A percentile compares a stretch with the other conserved stretches of the same genome.
These are phyloP conservation scores for Leishmania major DNA, from an alignment of 208 protist species.

Conservation along the genomic window DNA sequence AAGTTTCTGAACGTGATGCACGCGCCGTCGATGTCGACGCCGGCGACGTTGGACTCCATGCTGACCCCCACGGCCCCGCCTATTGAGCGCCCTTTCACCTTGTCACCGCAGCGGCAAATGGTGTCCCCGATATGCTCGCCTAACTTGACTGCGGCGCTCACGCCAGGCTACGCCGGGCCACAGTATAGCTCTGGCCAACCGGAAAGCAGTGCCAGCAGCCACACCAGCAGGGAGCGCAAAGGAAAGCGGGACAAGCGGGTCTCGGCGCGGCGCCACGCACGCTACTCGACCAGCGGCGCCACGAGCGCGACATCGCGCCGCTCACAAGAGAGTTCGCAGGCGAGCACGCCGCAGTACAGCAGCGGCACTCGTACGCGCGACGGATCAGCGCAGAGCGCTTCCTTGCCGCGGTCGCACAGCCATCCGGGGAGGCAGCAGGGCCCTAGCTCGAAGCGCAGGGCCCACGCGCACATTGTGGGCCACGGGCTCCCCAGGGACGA, in stretches of 20 bases:
- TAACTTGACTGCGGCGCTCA: neutral
- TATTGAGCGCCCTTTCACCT: neutral
- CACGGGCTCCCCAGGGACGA: constrained; percentile 14
- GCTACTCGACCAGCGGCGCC: neutral
- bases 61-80: neutral
- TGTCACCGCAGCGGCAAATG: neutral
- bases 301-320: neutral
- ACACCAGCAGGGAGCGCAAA: constrained; percentile 18
- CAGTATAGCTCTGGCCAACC: neutral
- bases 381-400: neutral
- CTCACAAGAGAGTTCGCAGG: constrained; percentile 5
- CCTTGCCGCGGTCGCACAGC: constrained; percentile 1
- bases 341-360: neutral
- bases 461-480: neutral
- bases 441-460: constrained; percentile 1
- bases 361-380: neutral
- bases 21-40: neutral
- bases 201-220: constrained; percentile 5
- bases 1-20: constrained; percentile 9
- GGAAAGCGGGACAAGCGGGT: constrained; percentile 11
- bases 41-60: constrained; percentile 10
- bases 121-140: constrained; percentile 2
- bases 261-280: constrained; percentile 2
- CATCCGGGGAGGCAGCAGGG: neutral
- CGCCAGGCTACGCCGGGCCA: neutral